Conservation (phyloP, 768 basidiomycete genomes). For the Calocera cornea region DNA sequence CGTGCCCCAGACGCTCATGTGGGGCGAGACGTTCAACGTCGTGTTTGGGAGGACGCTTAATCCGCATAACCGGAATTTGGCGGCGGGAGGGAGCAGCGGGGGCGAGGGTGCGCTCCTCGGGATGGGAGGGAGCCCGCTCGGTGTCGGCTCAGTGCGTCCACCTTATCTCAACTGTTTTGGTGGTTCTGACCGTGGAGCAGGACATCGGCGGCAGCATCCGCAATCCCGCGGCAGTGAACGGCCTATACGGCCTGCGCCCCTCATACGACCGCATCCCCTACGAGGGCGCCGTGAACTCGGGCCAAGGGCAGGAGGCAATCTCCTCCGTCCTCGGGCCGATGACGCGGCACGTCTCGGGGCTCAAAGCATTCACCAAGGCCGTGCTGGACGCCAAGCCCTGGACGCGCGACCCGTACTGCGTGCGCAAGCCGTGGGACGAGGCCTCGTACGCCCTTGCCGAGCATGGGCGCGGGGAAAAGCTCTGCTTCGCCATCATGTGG, state of each 20-base stretch:
- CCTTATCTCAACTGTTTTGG: not conserved
- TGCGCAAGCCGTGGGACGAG: conserved; percentile 48
- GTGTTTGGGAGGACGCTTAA: conserved; percentile 62
- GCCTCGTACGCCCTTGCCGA: conserved; percentile 44
- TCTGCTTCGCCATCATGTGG: conserved; percentile 51
- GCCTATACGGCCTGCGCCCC: conserved; percentile 57
- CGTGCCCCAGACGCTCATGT: conserved; percentile 46
- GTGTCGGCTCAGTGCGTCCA: conserved; percentile 48
- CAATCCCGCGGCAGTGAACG: conserved; percentile 55
- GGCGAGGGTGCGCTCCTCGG: conserved; percentile 73
- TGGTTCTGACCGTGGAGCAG: not conserved
- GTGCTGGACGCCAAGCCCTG: conserved; percentile 50
- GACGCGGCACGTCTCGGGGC: conserved; percentile 38
- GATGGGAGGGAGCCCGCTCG: conserved; percentile 35
- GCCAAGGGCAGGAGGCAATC: conserved; percentile 59
- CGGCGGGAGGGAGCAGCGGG: conserved; percentile 68
- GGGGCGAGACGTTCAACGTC: conserved; percentile 63
- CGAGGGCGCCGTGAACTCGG: conserved; percentile 44
- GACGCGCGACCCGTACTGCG: conserved; percentile 46
- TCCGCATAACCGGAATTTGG: conserved; percentile 57
- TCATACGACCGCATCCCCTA: conserved; percentile 61
- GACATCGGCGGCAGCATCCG: conserved; percentile 28
- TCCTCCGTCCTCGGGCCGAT: conserved; percentile 65
- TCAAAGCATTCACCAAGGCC: conserved; percentile 53
- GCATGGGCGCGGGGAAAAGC: conserved; percentile 35